These are phyloP conservation scores for Dalbergia oliveri DNA, from an alignment of 306 rosid species.

Conservation along the genomic window DNA sequence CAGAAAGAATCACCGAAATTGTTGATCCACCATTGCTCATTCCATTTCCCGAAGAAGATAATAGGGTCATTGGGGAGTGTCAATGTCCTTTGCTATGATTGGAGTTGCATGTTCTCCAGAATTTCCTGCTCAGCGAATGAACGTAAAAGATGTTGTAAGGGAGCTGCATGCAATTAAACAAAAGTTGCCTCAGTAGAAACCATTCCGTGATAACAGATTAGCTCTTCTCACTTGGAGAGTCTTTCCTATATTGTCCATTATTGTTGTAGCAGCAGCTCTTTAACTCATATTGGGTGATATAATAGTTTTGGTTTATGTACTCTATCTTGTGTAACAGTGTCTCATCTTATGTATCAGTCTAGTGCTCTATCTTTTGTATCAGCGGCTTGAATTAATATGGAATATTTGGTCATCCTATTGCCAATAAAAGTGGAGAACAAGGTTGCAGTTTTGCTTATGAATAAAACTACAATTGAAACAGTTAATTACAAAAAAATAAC, in stretches of 20 bases:
- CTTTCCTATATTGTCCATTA: not conserved
- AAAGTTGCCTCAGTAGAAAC: not conserved
- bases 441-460: not conserved
- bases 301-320: too few relatives aligned
- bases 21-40: not conserved
- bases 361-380: too few relatives aligned
- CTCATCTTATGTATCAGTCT: not conserved
- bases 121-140: conserved; percentile 22
- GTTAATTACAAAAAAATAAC: too few relatives aligned
- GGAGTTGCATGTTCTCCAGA: conserved; percentile 53
- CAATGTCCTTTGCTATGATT: conserved; percentile 33
- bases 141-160: conserved; percentile 24
- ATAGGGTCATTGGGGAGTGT: conserved; percentile 11
- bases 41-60: not conserved
- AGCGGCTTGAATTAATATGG: too few relatives aligned
- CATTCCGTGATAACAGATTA: not conserved
- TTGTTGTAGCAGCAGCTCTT: too few relatives aligned
- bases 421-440: too few relatives aligned
- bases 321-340: too few relatives aligned
- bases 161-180: conserved; percentile 41
- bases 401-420: too few relatives aligned
- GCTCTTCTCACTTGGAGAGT: not conserved
- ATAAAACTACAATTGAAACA: not conserved
- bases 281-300: too few relatives aligned
- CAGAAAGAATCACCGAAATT: not conserved